Conservation (phyloP, 139 green algal species). For the Coelastrella sp. region DNA sequence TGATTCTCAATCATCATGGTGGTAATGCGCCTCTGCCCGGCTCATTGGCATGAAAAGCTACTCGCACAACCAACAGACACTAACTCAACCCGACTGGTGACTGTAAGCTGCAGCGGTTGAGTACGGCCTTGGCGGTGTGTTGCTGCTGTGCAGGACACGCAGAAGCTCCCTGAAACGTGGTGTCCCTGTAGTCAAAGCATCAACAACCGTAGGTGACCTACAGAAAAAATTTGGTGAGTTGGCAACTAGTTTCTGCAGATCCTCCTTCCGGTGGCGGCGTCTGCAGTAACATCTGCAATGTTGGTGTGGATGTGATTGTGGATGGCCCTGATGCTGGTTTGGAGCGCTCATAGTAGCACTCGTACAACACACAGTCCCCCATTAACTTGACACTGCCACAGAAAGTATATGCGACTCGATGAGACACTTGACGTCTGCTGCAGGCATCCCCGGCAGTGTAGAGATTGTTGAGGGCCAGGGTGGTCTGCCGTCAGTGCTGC, state of each 20-base stretch:
- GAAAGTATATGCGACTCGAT: too few relatives aligned
- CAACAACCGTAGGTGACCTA: conserved; percentile 28
- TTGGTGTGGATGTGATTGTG: not conserved
- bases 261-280: not conserved
- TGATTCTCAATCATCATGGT: not conserved
- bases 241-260: not conserved
- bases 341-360: too few relatives aligned
- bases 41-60: not conserved
- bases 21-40: not conserved
- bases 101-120: too few relatives aligned
- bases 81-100: too few relatives aligned
- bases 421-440: not conserved
- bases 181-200: not conserved
- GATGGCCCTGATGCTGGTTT: not conserved
- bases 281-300: not conserved
- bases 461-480: conserved; percentile 71
- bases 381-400: too few relatives aligned
- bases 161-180: not conserved
- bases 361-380: too few relatives aligned
- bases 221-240: conserved; percentile 63
- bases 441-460: conserved; percentile 77
- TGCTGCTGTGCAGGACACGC: not conserved
- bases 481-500: conserved; percentile 67
- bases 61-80: too few relatives aligned
- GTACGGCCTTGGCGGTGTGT: not conserved